Evolutionary conservation across 805 yeast genomes (phyloP), one percentile per base, ranked within the genome.

Genomic region (Zygotorulaspora chibaensis): DNA sequence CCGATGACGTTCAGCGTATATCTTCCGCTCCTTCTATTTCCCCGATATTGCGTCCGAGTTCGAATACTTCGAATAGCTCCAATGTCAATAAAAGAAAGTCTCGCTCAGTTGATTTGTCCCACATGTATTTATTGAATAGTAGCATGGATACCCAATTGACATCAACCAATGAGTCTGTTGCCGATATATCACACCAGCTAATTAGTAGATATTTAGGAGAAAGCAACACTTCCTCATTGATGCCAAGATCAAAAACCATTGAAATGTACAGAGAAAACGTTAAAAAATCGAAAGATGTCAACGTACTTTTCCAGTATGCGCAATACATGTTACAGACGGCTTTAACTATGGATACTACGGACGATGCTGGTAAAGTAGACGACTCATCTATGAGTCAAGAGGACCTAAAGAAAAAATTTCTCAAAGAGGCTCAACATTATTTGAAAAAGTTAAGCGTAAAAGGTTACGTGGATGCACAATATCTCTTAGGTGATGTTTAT

Each of bases 381-480:
- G 45, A 45, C 3, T 43, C 45, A 27, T 23, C 42, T 5, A 29
- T 37, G 28, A 35, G 36, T 13, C 55, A 68, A 37, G 54, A 50
- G 5, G 66, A 67, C 17, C 66, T 76, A 59, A 77, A 75, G 54
- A 69, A 69, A 34, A 78, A 79, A 33, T 77, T 87, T 45, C 69
- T 89, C 33, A 83, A 84, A 56, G 97, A 93, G 61, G 91, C 96
- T 0, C 71, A 77, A 16, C 71, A 72, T 45, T 83, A 85, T 54
- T 72, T 90, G 52, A 82, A 79, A 54, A 79, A 79, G 54, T 73
- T 90, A 36, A 72, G 89, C 15, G 89, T 85, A 46, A 82, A 84
- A 51, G 95, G 96, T 6, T 84, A 82, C 55, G 75, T 83, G 1
- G 96, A 91, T 43, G 95, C 98, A 0, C 98, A 93, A 64, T 93